Percentiles rank a stretch among this genome's conserved stretches.
phyloP scores from a whole-genome alignment of 148 eudicot genomes.

The Persicaria maculosa region DNA sequence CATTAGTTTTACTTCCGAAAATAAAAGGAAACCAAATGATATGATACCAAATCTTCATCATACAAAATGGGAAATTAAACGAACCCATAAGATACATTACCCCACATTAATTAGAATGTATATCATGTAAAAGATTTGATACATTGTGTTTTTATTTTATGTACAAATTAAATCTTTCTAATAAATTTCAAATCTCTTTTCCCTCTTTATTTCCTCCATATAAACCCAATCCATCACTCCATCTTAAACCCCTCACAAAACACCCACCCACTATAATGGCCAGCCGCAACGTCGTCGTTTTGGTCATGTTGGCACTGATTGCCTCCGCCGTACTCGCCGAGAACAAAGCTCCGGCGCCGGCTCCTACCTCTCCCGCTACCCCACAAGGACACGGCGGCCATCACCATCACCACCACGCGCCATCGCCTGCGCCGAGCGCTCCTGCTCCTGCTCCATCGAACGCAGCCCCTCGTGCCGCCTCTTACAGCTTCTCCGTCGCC shows the following conservation, averaged over 20 bases:
- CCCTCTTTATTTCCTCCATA: not conserved
- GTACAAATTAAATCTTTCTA: not conserved
- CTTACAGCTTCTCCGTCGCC: not conserved
- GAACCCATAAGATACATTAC: no score
- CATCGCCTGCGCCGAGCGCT: not conserved
- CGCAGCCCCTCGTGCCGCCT: not conserved
- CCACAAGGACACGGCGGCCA: not conserved
- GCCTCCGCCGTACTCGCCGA: not conserved
- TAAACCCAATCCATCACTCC: not conserved
- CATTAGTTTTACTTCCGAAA: not conserved
- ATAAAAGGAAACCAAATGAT: not conserved
- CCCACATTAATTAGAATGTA: no score
- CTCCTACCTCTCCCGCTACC: not conserved
- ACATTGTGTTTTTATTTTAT: not conserved
- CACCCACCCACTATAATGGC: not conserved
- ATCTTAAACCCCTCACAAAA: not conserved
- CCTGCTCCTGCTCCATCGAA: not conserved
- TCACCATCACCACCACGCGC: conserved; percentile 9
- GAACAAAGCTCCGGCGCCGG: not conserved
- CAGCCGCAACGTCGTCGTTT: conserved; percentile 8
- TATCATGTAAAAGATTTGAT: no score
- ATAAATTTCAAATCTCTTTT: not conserved
- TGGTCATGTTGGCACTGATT: not conserved
- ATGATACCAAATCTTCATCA: not conserved
- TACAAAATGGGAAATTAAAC: not conserved